Evolutionary conservation across 345 rosid genomes (phyloP).

Genomic region (Carallia pectinifolia): DNA sequence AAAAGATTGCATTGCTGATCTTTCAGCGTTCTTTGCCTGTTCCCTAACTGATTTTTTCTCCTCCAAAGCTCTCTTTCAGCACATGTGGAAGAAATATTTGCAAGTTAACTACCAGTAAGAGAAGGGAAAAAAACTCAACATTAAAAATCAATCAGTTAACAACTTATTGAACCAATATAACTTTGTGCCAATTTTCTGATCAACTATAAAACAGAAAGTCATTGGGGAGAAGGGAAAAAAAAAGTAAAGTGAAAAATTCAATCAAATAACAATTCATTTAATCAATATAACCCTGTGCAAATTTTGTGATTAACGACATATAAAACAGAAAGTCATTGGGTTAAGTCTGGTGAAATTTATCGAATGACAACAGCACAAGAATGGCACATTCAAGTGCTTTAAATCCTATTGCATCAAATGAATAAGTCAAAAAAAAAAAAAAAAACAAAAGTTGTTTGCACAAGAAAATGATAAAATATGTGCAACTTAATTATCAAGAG

Average conservation of each 20-base stretch:
- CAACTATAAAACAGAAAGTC: no score
- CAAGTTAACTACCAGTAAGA: neutral
- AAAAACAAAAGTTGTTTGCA: no score
- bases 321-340: neutral
- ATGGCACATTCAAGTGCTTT: neutral
- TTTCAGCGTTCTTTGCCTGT: conserved; percentile 73
- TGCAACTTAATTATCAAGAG: no score
- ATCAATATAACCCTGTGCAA: neutral
- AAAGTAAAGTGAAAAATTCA: no score
- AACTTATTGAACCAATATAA: neutral
- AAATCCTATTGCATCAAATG: no score
- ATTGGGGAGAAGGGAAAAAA: neutral
- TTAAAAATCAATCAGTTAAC: neutral
- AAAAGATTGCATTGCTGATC: conserved; percentile 57
- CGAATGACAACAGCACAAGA: neutral
- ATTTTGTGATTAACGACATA: conserved; percentile 1
- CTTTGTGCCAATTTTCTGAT: neutral
- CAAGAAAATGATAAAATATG: no score
- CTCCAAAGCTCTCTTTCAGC: conserved; percentile 65
- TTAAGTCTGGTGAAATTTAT: neutral
- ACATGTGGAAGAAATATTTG: conserved; percentile 3
- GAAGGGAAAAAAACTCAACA: neutral
- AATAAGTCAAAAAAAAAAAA: no score
- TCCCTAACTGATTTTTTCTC: conserved; percentile 67
- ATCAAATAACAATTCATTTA: neutral